Conservation (phyloP, 2,329 filamentous ascomycete species). For the Apiospora kogelbergensis region DNA sequence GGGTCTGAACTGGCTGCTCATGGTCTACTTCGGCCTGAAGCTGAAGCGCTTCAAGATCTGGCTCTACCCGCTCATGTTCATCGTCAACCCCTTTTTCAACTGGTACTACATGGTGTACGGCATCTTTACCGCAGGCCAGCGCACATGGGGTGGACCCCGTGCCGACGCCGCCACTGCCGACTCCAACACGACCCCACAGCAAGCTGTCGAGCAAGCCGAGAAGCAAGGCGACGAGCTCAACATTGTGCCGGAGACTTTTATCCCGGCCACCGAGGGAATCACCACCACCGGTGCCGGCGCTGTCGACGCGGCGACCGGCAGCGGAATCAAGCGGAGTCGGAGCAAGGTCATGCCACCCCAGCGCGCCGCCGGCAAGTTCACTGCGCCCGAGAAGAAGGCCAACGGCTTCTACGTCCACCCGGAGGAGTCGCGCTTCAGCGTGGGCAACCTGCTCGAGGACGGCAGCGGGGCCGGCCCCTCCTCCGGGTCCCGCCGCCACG, state of each 20-base stretch:
- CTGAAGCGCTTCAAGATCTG: slow-evolving; percentile 89
- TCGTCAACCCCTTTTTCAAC: slow-evolving; percentile 95
- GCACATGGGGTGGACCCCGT: slow-evolving; percentile 93
- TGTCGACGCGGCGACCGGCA: slow-evolving; percentile 29
- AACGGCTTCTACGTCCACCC: slow-evolving; percentile 69
- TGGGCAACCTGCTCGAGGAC: slow-evolving; percentile 35
- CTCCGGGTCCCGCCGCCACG: slow-evolving; percentile 41
- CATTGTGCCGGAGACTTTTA: slow-evolving; percentile 84
- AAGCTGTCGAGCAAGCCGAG: slow-evolving; percentile 82
- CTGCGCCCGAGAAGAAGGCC: slow-evolving; percentile 65
- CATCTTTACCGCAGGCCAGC: slow-evolving; percentile 89
- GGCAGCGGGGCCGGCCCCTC: not conserved
- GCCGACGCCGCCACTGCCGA: slow-evolving; percentile 85
- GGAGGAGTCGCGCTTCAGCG: slow-evolving; percentile 65
- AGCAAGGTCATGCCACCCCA: slow-evolving; percentile 71
- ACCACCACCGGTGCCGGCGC: slow-evolving; percentile 15
- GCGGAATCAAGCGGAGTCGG: slow-evolving; percentile 45
- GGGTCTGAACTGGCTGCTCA: slow-evolving; percentile 89
- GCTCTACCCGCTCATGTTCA: slow-evolving; percentile 94
- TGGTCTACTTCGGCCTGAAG: slow-evolving; percentile 92
- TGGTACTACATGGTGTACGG: slow-evolving; percentile 98
- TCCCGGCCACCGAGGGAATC: slow-evolving; percentile 47
- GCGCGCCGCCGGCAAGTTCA: slow-evolving; percentile 76
- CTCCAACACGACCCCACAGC: slow-evolving; percentile 69
- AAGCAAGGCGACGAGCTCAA: slow-evolving; percentile 84